phyloP scores from a whole-genome alignment of 495 filamentous ascomycete genomes.

The Pseudoneurospora amorphoporcata region DNA sequence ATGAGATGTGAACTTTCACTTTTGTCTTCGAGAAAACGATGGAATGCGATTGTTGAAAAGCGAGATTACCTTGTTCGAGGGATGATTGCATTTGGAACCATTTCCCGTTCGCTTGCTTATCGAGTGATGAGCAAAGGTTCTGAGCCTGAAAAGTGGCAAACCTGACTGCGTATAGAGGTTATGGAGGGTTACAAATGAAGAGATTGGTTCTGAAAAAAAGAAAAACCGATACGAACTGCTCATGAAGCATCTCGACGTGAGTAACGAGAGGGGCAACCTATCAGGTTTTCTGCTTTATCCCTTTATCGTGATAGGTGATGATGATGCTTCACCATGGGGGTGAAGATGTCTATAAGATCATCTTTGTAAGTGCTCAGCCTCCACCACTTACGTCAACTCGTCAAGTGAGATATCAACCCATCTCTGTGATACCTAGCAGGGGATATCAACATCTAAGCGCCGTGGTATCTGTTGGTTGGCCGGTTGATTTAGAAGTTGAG shows the following conservation, averaged over 20 bases:
- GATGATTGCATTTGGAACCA: background rate
- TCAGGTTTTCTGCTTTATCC: background rate
- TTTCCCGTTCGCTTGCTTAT: background rate
- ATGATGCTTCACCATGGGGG: background rate
- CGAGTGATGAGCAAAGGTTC: background rate
- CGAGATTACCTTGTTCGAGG: background rate
- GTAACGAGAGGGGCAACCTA: background rate
- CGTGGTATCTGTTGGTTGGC: background rate
- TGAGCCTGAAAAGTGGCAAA: background rate
- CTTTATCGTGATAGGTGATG: background rate
- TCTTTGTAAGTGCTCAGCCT: background rate
- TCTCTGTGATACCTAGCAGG: background rate
- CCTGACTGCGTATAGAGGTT: background rate
- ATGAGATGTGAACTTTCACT: background rate
- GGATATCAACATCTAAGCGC: background rate
- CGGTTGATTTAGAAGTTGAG: background rate
- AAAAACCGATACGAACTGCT: background rate
- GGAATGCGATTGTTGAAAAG: background rate
- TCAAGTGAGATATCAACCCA: background rate
- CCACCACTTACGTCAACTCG: background rate
- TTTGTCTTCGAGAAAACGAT: background rate
- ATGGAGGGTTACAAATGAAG: background rate
- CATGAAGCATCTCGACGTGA: background rate
- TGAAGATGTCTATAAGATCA: background rate
- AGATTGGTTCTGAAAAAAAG: background rate